A percentile compares a stretch with the other conserved stretches of the same genome.
phyloP scores from a whole-genome alignment of 2,329 filamentous ascomycete species.

The Penicillium sp. region DNA sequence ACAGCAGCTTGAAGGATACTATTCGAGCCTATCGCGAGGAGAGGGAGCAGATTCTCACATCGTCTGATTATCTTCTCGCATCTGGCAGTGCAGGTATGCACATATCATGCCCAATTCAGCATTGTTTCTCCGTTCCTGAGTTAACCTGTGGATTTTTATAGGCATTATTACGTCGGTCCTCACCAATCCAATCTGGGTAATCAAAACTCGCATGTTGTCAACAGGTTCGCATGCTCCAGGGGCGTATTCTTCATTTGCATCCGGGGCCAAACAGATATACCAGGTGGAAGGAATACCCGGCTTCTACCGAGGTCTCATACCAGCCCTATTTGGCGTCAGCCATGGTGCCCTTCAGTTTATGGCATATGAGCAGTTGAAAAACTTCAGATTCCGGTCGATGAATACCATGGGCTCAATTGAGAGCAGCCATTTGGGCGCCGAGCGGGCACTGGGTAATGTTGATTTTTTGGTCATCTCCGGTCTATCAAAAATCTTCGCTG shows the following conservation, averaged over 20 bases:
- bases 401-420: constrained; percentile 27
- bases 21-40: constrained; percentile 45
- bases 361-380: constrained; percentile 78
- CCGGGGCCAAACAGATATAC: constrained; percentile 68
- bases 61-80: constrained; percentile 76
- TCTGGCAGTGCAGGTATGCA: constrained; percentile 60
- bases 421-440: constrained; percentile 21
- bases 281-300: constrained; percentile 70
- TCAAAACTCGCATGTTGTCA: constrained; percentile 96
- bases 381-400: constrained; percentile 53
- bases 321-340: constrained; percentile 80
- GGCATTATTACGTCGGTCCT: constrained; percentile 75
- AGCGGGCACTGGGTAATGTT: constrained; percentile 60
- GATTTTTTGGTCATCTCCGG: constrained; percentile 81
- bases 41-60: constrained; percentile 47
- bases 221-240: constrained; percentile 71
- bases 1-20: constrained; percentile 59
- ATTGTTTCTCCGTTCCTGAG: background rate
- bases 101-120: background rate
- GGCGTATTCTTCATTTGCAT: constrained; percentile 76
- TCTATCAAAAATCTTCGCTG: constrained; percentile 80
- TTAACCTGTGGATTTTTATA: constrained; percentile 6
- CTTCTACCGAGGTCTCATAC: constrained; percentile 83
- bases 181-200: constrained; percentile 96
- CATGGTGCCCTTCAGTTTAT: constrained; percentile 96